Evolutionary conservation across 164 flowering plant species (phyloP).

Genomic region (Tinospora cordifolia): DNA sequence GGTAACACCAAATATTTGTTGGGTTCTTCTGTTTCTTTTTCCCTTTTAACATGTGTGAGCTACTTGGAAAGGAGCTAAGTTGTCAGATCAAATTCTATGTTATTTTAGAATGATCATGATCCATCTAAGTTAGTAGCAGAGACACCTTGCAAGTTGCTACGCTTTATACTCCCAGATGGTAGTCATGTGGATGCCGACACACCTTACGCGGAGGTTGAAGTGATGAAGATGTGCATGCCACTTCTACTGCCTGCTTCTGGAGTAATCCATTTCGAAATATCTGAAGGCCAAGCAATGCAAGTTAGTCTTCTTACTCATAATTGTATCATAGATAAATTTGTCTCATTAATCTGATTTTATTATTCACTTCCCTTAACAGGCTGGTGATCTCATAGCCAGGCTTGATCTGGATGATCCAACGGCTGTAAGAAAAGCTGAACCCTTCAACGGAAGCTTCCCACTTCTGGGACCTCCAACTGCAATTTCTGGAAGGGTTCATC

Average conservation of each 20-base stretch:
- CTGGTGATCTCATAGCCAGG: constrained; percentile 90
- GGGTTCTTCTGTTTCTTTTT: neutral
- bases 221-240: constrained; percentile 99
- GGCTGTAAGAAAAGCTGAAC: constrained; percentile 98
- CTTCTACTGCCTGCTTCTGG: constrained; percentile 98
- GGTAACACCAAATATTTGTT: constrained; percentile 33
- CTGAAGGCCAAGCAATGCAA: constrained; percentile 99
- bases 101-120: constrained; percentile 89
- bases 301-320: constrained; percentile 28
- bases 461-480: constrained; percentile 89
- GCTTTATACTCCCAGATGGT: constrained; percentile 73
- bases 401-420: constrained; percentile 98
- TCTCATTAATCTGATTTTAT: neutral
- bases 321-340: neutral
- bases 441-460: constrained; percentile 88
- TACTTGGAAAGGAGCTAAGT: neutral
- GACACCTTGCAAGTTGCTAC: constrained; percentile 97
- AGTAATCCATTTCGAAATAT: constrained; percentile 63
- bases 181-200: constrained; percentile 88
- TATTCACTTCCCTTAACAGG: constrained; percentile 32
- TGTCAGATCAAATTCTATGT: constrained; percentile 11
- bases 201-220: constrained; percentile 99
- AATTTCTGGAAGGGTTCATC: constrained; percentile 93
- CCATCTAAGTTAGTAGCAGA: constrained; percentile 98
- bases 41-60: neutral